A percentile compares a stretch with the other conserved stretches of the same genome.
phyloP scores from a whole-genome alignment of 2,329 filamentous ascomycete species.

The Colletotrichum kahawae region DNA sequence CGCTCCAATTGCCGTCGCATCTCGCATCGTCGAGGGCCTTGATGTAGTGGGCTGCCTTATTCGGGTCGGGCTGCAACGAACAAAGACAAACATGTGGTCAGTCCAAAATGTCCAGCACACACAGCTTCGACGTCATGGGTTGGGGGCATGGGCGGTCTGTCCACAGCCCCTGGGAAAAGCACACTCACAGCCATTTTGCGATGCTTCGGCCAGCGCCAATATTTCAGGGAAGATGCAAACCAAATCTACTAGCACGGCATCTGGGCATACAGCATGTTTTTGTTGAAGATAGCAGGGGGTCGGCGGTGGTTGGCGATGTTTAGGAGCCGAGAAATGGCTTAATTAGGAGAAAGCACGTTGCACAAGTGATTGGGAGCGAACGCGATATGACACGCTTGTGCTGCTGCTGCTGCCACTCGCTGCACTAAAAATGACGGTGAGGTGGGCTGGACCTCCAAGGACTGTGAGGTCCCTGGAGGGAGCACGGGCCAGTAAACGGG shows the following conservation, averaged over 20 bases:
- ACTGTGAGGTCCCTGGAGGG: neutral
- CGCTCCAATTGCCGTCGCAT: slow-evolving; percentile 86
- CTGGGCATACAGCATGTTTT: slow-evolving; percentile 10
- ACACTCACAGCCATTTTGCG: slow-evolving; percentile 42
- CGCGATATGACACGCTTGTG: slow-evolving; percentile 8
- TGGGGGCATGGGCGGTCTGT: neutral
- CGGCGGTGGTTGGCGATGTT: slow-evolving; percentile 13
- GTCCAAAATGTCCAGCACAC: neutral
- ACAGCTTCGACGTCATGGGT: slow-evolving; percentile 21
- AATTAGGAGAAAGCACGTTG: slow-evolving; percentile 19
- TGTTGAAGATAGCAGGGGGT: neutral
- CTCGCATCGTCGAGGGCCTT: slow-evolving; percentile 83
- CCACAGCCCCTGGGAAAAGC: neutral
- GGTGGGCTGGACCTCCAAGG: neutral
- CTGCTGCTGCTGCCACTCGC: neutral
- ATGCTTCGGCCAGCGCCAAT: neutral
- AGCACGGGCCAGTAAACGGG: slow-evolving; percentile 1
- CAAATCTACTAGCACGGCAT: slow-evolving; percentile 16
- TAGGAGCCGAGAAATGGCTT: slow-evolving; percentile 7
- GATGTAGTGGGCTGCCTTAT: slow-evolving; percentile 85
- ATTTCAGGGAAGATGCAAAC: neutral
- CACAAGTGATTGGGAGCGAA: slow-evolving; percentile 16
- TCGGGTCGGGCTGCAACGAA: slow-evolving; percentile 31
- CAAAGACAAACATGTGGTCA: slow-evolving; percentile 9
- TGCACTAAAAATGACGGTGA: neutral